Conservation (phyloP, 2,329 filamentous ascomycete species). For the Atkinsonella texensis region DNA sequence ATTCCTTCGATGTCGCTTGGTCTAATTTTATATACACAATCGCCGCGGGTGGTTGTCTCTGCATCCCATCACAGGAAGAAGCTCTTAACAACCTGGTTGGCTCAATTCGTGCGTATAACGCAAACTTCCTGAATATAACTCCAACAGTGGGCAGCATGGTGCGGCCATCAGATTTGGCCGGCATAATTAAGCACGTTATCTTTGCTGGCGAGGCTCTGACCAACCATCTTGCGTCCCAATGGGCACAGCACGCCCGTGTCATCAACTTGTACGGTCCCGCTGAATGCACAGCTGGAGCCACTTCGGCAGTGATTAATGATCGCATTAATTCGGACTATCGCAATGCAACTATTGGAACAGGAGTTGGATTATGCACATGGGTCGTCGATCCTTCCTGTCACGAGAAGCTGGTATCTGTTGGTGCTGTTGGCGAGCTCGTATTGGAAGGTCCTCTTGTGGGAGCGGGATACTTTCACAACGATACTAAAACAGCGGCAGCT, state of each 20-base stretch:
- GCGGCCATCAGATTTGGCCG: neutral
- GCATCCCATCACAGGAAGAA: constrained; percentile 11
- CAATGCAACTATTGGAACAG: neutral
- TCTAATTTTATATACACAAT: constrained; percentile 4
- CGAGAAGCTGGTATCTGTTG: constrained; percentile 9
- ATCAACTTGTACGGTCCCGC: constrained; percentile 14
- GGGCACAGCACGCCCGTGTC: constrained; percentile 7
- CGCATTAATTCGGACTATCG: neutral
- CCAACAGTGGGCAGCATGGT: constrained; percentile 11
- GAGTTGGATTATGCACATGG: constrained; percentile 10
- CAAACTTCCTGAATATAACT: constrained; percentile 10
- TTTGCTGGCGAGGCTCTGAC: constrained; percentile 10
- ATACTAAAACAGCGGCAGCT: constrained; percentile 17
- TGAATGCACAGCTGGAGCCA: constrained; percentile 8
- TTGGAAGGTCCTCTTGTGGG: constrained; percentile 34
- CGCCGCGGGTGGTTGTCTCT: constrained; percentile 7
- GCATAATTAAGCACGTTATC: constrained; percentile 8
- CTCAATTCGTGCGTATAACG: constrained; percentile 6
- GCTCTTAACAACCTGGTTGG: constrained; percentile 7
- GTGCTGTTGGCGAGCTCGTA: constrained; percentile 21
- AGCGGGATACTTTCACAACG: constrained; percentile 34
- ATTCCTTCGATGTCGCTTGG: constrained; percentile 6
- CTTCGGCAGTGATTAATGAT: neutral
- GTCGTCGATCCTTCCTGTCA: constrained; percentile 13
- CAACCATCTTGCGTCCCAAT: constrained; percentile 3